A percentile compares a stretch with the other conserved stretches of the same genome.
Evolutionary conservation across 2,329 filamentous ascomycete genomes (phyloP).

Genomic region (Fusarium protoensiforme): DNA sequence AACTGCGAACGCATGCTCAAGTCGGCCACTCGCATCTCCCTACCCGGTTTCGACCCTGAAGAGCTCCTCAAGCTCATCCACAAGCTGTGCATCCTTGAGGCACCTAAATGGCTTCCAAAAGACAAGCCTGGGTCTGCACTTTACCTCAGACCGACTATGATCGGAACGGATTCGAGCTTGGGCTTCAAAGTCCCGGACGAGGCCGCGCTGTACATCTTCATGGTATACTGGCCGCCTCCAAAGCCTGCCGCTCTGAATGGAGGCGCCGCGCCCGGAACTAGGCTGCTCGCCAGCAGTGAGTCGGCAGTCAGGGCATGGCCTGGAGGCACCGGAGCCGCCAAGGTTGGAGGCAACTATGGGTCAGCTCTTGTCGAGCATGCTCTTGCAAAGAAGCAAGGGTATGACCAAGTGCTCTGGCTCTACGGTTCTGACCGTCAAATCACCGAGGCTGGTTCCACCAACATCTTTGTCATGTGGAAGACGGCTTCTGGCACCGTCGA

Average conservation of each 20-base stretch:
- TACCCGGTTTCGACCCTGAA: conserved; percentile 1
- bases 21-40: neutral
- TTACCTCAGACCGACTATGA: neutral
- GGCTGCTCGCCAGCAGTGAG: neutral
- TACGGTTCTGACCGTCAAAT: neutral
- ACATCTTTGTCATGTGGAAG: neutral
- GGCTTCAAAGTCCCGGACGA: neutral
- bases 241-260: neutral
- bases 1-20: conserved; percentile 14
- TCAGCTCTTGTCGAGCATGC: neutral
- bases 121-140: neutral
- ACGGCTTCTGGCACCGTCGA: neutral
- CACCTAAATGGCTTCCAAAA: conserved; percentile 5
- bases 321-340: neutral
- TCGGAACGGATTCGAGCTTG: neutral
- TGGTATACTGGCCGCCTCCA: neutral
- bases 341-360: neutral
- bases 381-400: neutral
- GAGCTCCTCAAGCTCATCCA: conserved; percentile 8
- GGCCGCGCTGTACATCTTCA: neutral
- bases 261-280: neutral
- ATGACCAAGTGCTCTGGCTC: neutral
- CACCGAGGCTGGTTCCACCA: neutral
- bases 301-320: neutral
- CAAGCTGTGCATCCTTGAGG: neutral